These are phyloP conservation scores for Gracilaria gracilis DNA, from an alignment of 23 red algal genomes.

Conservation along the genomic window DNA sequence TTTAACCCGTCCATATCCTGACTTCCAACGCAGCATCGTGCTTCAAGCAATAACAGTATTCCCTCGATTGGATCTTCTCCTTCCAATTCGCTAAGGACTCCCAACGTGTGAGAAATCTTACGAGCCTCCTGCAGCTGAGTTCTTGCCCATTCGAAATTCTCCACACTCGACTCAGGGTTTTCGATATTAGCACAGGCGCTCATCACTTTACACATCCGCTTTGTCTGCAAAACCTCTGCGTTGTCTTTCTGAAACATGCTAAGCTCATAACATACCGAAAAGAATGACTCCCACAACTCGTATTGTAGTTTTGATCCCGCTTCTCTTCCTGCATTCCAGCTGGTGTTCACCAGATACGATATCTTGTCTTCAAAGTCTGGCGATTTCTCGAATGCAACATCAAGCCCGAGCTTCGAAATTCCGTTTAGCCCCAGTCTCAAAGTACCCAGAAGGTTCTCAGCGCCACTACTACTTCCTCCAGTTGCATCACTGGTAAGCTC, in stretches of 20 bases:
- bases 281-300: slow-evolving; percentile 48
- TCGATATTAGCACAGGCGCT: slow-evolving; percentile 65
- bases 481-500: not conserved
- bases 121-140: slow-evolving; percentile 50
- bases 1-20: slow-evolving; percentile 26
- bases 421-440: slow-evolving; percentile 34
- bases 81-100: not conserved
- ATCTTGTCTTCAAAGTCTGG: slow-evolving; percentile 19
- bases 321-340: slow-evolving; percentile 62
- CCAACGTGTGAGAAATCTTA: slow-evolving; percentile 9
- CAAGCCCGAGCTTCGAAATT: slow-evolving; percentile 25
- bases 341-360: slow-evolving; percentile 55
- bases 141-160: slow-evolving; percentile 40
- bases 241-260: slow-evolving; percentile 3
- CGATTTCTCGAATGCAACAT: slow-evolving; percentile 51
- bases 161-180: slow-evolving; percentile 40
- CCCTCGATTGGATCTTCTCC: slow-evolving; percentile 46
- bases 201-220: slow-evolving; percentile 69
- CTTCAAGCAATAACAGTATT: slow-evolving; percentile 62
- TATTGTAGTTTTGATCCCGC: slow-evolving; percentile 34
- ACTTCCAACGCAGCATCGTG: slow-evolving; percentile 59
- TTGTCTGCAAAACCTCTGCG: slow-evolving; percentile 45
- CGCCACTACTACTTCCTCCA: not conserved
- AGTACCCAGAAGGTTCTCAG: slow-evolving; percentile 18
- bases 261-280: slow-evolving; percentile 57